A percentile compares a stretch with the other conserved stretches of the same genome.
Conservation (phyloP, 495 filamentous ascomycete genomes). For the Cercophora sp. region DNA sequence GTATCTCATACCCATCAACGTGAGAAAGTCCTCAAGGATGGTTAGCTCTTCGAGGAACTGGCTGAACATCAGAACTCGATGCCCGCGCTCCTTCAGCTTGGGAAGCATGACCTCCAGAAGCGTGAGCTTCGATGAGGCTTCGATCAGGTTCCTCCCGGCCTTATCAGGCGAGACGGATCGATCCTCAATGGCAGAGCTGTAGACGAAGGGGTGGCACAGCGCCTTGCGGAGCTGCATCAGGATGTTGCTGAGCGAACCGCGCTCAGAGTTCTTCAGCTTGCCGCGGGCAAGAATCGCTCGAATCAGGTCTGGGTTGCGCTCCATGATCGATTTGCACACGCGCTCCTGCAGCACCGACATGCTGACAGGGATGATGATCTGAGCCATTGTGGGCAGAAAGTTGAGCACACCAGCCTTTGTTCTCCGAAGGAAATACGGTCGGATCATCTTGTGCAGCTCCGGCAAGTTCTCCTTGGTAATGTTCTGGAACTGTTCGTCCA, state of each 20-base stretch:
- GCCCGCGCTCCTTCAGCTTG: slow-evolving; percentile 80
- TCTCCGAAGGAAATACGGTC: slow-evolving; percentile 65
- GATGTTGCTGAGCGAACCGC: slow-evolving; percentile 82
- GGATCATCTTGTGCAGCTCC: slow-evolving; percentile 76
- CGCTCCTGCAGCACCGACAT: slow-evolving; percentile 92
- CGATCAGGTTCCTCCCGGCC: slow-evolving; percentile 75
- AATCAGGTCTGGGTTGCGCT: slow-evolving; percentile 85
- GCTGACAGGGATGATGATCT: slow-evolving; percentile 89
- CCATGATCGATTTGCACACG: slow-evolving; percentile 88
- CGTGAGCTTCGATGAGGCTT: slow-evolving; percentile 86
- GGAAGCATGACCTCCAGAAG: slow-evolving; percentile 86
- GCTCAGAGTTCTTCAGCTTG: slow-evolving; percentile 64
- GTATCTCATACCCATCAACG: slow-evolving; percentile 62
- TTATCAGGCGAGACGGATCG: slow-evolving; percentile 46
- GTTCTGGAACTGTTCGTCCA: slow-evolving; percentile 72
- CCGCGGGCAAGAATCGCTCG: slow-evolving; percentile 69
- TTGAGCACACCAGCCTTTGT: slow-evolving; percentile 88
- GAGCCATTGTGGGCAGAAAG: slow-evolving; percentile 86
- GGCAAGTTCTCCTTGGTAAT: slow-evolving; percentile 76
- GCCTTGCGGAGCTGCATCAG: slow-evolving; percentile 94
- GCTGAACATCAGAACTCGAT: slow-evolving; percentile 92
- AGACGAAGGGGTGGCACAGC: slow-evolving; percentile 93
- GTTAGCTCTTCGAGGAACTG: slow-evolving; percentile 89
- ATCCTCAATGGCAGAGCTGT: slow-evolving; percentile 86
- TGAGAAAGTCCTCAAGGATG: slow-evolving; percentile 86